These are phyloP conservation scores for Solanum gracilifrons DNA, from an alignment of 257 asterid species.

Conservation along the genomic window DNA sequence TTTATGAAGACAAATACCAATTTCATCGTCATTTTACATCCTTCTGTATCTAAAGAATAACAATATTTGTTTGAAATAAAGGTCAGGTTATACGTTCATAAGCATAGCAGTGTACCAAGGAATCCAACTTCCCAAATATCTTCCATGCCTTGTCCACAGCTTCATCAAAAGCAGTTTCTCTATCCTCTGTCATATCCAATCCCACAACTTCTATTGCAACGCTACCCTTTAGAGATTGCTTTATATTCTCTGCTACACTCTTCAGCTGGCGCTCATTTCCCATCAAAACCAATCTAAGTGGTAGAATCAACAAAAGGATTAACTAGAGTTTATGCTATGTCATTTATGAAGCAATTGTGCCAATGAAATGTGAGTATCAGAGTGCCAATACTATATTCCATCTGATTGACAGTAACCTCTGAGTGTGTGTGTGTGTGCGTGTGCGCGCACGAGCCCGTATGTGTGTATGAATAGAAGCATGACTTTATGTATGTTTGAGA, in stretches of 20 bases:
- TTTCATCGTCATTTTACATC: neutral
- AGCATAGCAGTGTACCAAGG: constrained; percentile 68
- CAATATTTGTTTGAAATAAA: neutral
- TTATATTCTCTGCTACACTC: constrained; percentile 43
- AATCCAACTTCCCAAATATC: constrained; percentile 54
- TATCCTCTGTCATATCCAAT: constrained; percentile 63
- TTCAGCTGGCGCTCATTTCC: constrained; percentile 57
- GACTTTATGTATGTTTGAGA: neutral
- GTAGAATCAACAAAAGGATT: neutral
- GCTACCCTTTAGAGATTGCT: constrained; percentile 30
- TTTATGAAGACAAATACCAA: neutral
- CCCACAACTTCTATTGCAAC: constrained; percentile 46
- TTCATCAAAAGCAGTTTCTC: constrained; percentile 37
- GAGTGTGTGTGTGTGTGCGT: fast-evolving
- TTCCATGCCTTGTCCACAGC: constrained; percentile 60
- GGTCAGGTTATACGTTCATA: constrained; percentile 51
- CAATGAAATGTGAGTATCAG: neutral
- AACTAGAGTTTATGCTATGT: neutral
- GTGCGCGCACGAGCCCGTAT: fast-evolving
- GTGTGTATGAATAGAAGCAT: neutral
- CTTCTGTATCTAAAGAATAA: neutral
- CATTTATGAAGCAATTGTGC: neutral
- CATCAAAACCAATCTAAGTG: constrained; percentile 57
- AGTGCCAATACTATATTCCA: neutral
- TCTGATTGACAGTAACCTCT: neutral